Evolutionary conservation across 495 filamentous ascomycete species (phyloP), one percentile per base, ranked within the genome.

Genomic region (Amorphotheca resinae): DNA sequence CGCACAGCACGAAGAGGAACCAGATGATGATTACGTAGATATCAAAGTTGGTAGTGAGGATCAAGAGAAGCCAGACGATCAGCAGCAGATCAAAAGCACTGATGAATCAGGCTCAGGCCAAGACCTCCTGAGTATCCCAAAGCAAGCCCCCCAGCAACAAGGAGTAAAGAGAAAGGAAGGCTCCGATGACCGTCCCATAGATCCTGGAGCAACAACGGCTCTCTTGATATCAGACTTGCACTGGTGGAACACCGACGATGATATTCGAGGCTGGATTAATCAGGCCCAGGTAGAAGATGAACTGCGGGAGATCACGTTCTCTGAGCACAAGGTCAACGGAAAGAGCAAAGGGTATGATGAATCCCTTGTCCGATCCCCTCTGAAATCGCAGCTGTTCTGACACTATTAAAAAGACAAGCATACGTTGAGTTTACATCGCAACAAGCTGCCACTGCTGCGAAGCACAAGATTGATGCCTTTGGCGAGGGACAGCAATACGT

Each of bases 191-290:
- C 70, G 85, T 22, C 79, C 76, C 1, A 62, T 84, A 6, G 89
- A 95, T 44, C 82, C 84, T 0, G 77, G 79, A 52, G 87, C 91
- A 2, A 89, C 85, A 0, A 77, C 74, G 9, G 87, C 89, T 1
- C 60, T 96, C 17, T 68, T 91, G 41, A 73, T 96, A 34, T 84
- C 83, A 4, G 91, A 98, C 32, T 67, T 98, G 9, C 78, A 82
- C 60, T 96, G 93, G 93, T 96, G 88, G 88, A 84, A 79, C 21
- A 95, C 82, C 11, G 91, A 98, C 51, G 91, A 98, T 54, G 86
- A 95, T 48, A 74, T 98, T 45, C 82, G 91, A 35, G 86, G 82
- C 43, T 95, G 87, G 88, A 73, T 82, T 9, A 76, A 77, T 49
- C 68, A 83, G 46, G 81, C 79, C 22, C 70, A 68, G 7, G 82